Evolutionary conservation across 805 yeast species (phyloP).

Genomic region (Yamadazyma tumulicola): DNA sequence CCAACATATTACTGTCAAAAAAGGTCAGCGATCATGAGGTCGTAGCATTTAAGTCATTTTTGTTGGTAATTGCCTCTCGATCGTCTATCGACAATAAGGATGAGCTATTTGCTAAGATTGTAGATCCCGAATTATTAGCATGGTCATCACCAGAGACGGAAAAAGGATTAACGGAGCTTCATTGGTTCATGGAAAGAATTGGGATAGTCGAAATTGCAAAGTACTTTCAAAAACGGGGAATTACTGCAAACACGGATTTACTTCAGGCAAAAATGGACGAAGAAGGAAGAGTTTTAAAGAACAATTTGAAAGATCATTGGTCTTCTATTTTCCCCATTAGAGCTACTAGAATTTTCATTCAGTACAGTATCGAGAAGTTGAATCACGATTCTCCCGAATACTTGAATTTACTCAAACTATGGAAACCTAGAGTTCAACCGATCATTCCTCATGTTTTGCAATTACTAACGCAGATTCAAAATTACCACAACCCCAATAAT

Average conservation of each 20-base stretch:
- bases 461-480: slow-evolving; percentile 83
- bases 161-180: slow-evolving; percentile 82
- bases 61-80: slow-evolving; percentile 87
- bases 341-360: slow-evolving; percentile 91
- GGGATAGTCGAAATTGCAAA: slow-evolving; percentile 93
- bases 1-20: slow-evolving; percentile 60
- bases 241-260: slow-evolving; percentile 71
- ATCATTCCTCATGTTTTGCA: slow-evolving; percentile 89
- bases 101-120: slow-evolving; percentile 78
- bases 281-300: slow-evolving; percentile 71
- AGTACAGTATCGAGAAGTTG: slow-evolving; percentile 90
- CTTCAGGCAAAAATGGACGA: slow-evolving; percentile 86
- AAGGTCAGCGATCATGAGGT: slow-evolving; percentile 87
- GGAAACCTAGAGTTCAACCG: slow-evolving; percentile 93
- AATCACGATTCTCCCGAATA: slow-evolving; percentile 77
- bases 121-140: slow-evolving; percentile 86
- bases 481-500: slow-evolving; percentile 89
- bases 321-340: slow-evolving; percentile 91
- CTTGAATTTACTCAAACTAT: slow-evolving; percentile 62
- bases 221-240: slow-evolving; percentile 80
- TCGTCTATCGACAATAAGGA: slow-evolving; percentile 69
- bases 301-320: slow-evolving; percentile 86
- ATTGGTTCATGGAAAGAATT: slow-evolving; percentile 97
- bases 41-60: slow-evolving; percentile 88
- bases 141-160: slow-evolving; percentile 93